These are phyloP conservation scores for Euphorbia celastroides DNA, from an alignment of 441 rosid genomes.

Conservation along the genomic window DNA sequence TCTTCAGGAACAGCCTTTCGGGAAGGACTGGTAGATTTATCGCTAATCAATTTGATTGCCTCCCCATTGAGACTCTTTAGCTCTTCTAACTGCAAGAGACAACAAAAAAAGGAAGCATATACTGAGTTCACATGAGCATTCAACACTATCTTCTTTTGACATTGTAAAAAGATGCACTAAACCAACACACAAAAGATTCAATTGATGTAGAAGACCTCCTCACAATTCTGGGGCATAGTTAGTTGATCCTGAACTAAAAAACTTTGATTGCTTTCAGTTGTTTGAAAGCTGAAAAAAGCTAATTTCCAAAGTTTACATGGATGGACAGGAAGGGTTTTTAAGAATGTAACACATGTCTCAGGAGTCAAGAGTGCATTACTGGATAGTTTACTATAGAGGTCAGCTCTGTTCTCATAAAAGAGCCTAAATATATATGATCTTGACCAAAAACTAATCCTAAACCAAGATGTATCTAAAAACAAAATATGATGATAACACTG, in stretches of 20 bases:
- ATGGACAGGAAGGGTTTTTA: neutral
- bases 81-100: conserved; percentile 45
- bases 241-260: neutral
- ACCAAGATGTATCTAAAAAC: neutral
- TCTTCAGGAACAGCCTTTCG: too few species aligned
- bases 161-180: neutral
- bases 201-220: neutral
- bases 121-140: neutral
- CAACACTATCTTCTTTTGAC: neutral
- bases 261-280: neutral
- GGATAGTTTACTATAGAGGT: neutral
- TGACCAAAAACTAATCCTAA: neutral
- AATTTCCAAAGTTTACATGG: neutral
- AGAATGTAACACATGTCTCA: neutral
- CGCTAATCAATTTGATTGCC: conserved; percentile 16
- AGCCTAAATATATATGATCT: neutral
- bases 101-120: neutral
- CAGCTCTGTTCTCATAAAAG: too few species aligned
- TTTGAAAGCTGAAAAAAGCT: neutral
- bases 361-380: neutral
- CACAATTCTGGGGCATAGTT: too few species aligned
- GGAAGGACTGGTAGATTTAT: too few species aligned
- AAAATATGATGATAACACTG: neutral
- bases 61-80: conserved; percentile 29
- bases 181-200: neutral